Evolutionary conservation across 2,329 filamentous ascomycete species (phyloP).

Genomic region (Fusarium miscanthi): DNA sequence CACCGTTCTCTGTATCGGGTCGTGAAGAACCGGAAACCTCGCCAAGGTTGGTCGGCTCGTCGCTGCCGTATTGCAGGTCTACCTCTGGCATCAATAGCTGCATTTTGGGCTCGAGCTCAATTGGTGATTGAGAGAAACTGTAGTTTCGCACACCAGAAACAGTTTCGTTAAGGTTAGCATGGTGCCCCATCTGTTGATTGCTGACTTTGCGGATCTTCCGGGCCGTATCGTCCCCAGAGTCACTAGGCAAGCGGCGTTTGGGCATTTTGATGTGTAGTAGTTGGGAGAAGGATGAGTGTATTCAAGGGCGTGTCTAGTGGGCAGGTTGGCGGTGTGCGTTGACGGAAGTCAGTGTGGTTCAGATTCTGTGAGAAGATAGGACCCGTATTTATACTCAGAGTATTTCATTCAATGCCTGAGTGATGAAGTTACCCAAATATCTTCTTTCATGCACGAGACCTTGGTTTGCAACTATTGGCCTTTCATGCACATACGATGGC

Average conservation of each 20-base stretch:
- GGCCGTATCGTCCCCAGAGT: background rate
- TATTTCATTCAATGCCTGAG: background rate
- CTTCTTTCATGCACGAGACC: background rate
- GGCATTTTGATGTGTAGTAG: background rate
- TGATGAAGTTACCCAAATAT: accelerated
- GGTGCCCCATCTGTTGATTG: background rate
- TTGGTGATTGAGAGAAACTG: background rate
- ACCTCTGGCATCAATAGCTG: background rate
- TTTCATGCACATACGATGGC: background rate
- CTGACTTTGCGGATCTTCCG: background rate
- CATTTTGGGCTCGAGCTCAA: background rate
- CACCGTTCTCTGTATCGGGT: too few relatives aligned
- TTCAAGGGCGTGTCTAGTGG: background rate
- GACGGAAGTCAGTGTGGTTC: background rate
- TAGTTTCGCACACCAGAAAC: background rate
- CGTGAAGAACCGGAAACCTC: too few relatives aligned
- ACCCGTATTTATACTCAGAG: background rate
- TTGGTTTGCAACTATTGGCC: background rate
- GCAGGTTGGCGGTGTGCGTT: background rate
- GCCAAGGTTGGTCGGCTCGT: background rate
- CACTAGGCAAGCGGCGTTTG: background rate
- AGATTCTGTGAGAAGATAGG: background rate
- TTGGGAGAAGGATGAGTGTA: too few relatives aligned
- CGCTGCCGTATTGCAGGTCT: background rate
- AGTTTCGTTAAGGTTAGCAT: background rate